Base-by-base conservation (phyloP, 129 eudicot genomes). In the Oenanthe sinensis region DNA sequence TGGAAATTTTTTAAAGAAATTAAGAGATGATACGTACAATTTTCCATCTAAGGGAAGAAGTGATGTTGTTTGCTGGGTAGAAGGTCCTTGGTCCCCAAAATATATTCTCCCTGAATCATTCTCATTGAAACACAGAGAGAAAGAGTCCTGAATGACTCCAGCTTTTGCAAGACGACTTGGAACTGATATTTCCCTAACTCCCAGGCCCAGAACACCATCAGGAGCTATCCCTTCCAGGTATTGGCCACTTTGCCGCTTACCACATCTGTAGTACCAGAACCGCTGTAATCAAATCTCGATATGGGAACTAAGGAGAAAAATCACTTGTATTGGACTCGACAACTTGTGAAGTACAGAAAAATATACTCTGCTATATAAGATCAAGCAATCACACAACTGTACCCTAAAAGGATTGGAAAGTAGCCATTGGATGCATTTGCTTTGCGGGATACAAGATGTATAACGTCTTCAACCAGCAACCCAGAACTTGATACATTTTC, bases 221-320 rank as follows among this genome's bases (percentile, higher is more conserved):
- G 99, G 99, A 48, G 99, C 99, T 79, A 96, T 80, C 79, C 99
- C 99, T 46, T 84, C 86, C 82, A 96, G 84, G 90, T 92, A 96
- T 69, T 85, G 88, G 83, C 99, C 99, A 79, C 88, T 92, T 81
- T 96, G 99, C 86, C 85, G 83, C 82, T 84, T 87, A 63, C 99
- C 99, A 87, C 99, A 96, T 76, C 99, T 96, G 83, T 76, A 74
- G n/a, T 42, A 22, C 47, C 55, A 72, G 47, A 72, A 43, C 20
- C 28, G 76, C 30, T 26, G 48, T 4, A 43, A 72, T 42, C 15
- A 44, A 72, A 47, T 36, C 30, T 43, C 17, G n/a, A 43, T n/a
- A 71, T 22, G 33, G 76, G 39, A 72, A 72, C 6, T 44, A 71
- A 20, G 5, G 36, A 19, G 30, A 71, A 71, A 15, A 40, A 43